These are phyloP conservation scores for Ophiocytium majus DNA, from an alignment of 352 stramenopile genomes.

Conservation along the genomic window DNA sequence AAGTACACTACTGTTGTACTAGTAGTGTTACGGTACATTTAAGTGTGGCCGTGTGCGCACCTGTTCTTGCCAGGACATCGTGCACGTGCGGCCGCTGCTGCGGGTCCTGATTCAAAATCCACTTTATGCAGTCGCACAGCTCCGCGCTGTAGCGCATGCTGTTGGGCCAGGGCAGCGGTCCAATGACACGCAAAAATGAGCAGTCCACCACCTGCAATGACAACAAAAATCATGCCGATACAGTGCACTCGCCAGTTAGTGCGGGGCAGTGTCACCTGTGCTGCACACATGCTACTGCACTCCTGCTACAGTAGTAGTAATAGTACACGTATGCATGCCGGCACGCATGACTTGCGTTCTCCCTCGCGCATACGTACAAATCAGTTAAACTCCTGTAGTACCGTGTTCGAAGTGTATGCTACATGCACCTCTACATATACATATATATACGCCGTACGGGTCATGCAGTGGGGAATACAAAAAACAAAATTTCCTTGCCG, in stretches of 20 bases:
- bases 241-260: not conserved
- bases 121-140: conserved; percentile 72
- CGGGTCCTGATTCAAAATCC: conserved; percentile 51
- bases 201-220: conserved; percentile 63
- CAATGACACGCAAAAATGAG: conserved; percentile 77
- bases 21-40: too few relatives aligned
- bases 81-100: conserved; percentile 44
- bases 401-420: too few relatives aligned
- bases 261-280: not conserved
- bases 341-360: too few relatives aligned
- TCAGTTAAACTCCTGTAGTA: too few relatives aligned
- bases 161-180: conserved; percentile 60
- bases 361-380: too few relatives aligned
- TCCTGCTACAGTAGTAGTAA: not conserved
- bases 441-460: too few relatives aligned
- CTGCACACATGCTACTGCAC: not conserved
- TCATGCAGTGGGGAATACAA: too few relatives aligned
- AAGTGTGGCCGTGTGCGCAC: too few relatives aligned
- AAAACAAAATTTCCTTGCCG: too few relatives aligned
- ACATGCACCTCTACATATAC: too few relatives aligned
- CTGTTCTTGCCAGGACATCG: conserved; percentile 34
- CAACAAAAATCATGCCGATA: conserved; percentile 58
- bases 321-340: not conserved
- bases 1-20: too few relatives aligned
- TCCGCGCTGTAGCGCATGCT: conserved; percentile 62